Conservation (phyloP, 345 rosid genomes). For the Hypericum perforatum region DNA sequence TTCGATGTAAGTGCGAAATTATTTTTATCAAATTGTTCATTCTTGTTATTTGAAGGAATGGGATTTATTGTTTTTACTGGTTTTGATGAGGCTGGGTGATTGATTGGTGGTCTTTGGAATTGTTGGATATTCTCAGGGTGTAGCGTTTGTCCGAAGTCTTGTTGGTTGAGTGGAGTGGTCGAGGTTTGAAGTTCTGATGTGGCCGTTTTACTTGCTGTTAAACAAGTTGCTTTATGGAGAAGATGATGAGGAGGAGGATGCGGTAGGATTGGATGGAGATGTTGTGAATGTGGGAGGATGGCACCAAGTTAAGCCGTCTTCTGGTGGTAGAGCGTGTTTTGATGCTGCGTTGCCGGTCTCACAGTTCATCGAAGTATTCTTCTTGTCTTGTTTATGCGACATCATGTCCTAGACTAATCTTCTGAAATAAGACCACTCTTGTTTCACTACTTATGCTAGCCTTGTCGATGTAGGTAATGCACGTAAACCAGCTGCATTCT, state of each 20-base stretch:
- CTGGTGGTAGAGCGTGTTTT: slow-evolving; percentile 15
- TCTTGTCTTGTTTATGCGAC: too few relatives aligned
- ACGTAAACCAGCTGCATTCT: slow-evolving; percentile 59
- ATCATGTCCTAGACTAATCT: not conserved
- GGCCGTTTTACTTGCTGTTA: slow-evolving; percentile 15
- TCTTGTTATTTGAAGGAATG: too few relatives aligned
- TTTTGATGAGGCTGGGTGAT: too few relatives aligned
- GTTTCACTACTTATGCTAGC: slow-evolving; percentile 7
- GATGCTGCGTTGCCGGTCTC: slow-evolving; percentile 30
- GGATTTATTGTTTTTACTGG: too few relatives aligned
- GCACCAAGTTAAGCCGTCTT: slow-evolving; percentile 8
- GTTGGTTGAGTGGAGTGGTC: too few relatives aligned
- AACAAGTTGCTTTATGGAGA: slow-evolving; percentile 21
- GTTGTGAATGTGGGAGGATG: slow-evolving; percentile 11
- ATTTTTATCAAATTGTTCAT: too few relatives aligned
- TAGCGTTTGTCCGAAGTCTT: too few relatives aligned
- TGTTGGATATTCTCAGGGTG: too few relatives aligned
- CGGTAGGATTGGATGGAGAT: slow-evolving; percentile 8
- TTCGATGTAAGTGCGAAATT: too few relatives aligned
- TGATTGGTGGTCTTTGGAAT: too few relatives aligned
- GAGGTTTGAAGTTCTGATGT: slow-evolving; percentile 6
- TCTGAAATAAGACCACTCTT: not conserved
- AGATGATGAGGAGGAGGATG: slow-evolving; percentile 6
- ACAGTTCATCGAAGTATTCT: slow-evolving; percentile 36
- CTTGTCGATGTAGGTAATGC: slow-evolving; percentile 49